Base-by-base conservation (phyloP, 1,139 yeast genomes). In the Candida pseudoviswanathii region DNA sequence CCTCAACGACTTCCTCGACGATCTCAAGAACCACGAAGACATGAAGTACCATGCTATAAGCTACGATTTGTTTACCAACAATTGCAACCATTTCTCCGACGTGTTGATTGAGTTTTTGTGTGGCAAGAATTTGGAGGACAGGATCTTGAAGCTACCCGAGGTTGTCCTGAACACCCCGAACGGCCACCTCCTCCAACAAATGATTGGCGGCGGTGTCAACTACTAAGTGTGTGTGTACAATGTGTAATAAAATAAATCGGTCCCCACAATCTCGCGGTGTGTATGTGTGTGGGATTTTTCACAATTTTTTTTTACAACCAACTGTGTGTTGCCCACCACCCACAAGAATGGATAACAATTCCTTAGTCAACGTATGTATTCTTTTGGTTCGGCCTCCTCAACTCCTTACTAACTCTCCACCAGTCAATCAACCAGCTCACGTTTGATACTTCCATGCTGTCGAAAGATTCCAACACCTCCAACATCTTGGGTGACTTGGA, bases 81-180 rank as follows among this genome's bases (percentile, higher is more conserved):
- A 85, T 60, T 85, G 91, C 64, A 85, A 85, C 65, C 87, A 85
- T 56, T 84, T 85, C 66, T 75, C 86, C 11, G 79, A 84, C 54
- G 81, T 77, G 43, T 59, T 82, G 49, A 63, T 81, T 44, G 85
- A 85, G 55, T 85, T 85, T 55, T 67, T 84, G 54, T 83, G 81
- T 38, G 88, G 86, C 11, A 68, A 72, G 52, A 66, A 66, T 49
- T 60, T 76, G 59, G 68, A 80, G 66, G 66, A 86, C 72, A 46
- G 72, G 58, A 84, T 85, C 27, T 65, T 77, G 46, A 65, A 71
- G 26, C 69, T 85, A 41, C 90, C 91, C 0, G 73, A 76, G 42
- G 73, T 71, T 37, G 89, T 85, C 2, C 70, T 85, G 52, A 68
- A 67, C 37, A 79, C 87, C 0, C 89, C 89, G 1, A 80, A 82